Conservation (phyloP, 257 asterid genomes). For the Solanum pimpinellifolium region DNA sequence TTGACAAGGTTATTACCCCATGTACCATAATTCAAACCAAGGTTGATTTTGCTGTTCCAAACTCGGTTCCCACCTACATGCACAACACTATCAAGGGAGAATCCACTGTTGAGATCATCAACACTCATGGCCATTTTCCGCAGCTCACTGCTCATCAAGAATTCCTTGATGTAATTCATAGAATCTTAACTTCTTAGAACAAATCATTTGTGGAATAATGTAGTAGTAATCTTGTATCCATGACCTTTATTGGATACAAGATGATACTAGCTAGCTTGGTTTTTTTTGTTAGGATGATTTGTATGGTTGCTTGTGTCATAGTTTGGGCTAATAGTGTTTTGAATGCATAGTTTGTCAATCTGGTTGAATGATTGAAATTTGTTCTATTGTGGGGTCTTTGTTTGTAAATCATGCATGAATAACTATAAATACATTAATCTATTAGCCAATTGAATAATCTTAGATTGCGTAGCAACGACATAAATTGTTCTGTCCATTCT, state of each 20-base stretch:
- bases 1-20: constrained; percentile 40
- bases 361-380: not conserved
- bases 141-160: constrained; percentile 52
- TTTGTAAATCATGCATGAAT: not conserved
- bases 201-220: not conserved
- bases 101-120: constrained; percentile 33
- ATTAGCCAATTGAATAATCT: not conserved
- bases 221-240: not conserved
- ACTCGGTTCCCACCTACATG: constrained; percentile 44
- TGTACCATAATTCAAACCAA: constrained; percentile 46
- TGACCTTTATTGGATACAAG: not conserved
- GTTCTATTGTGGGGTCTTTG: not conserved
- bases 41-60: constrained; percentile 56
- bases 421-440: not conserved
- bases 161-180: constrained; percentile 34
- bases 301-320: not conserved
- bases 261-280: not conserved
- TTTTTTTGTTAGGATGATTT: not conserved
- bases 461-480: not conserved
- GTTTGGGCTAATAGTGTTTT: not conserved
- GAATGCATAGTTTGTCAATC: not conserved
- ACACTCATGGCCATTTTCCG: constrained; percentile 70
- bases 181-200: constrained; percentile 13
- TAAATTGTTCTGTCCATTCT: not conserved
- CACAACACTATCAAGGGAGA: constrained; percentile 28